Conservation (phyloP, 495 filamentous ascomycete genomes). For the Tetracladium marchalianum region DNA sequence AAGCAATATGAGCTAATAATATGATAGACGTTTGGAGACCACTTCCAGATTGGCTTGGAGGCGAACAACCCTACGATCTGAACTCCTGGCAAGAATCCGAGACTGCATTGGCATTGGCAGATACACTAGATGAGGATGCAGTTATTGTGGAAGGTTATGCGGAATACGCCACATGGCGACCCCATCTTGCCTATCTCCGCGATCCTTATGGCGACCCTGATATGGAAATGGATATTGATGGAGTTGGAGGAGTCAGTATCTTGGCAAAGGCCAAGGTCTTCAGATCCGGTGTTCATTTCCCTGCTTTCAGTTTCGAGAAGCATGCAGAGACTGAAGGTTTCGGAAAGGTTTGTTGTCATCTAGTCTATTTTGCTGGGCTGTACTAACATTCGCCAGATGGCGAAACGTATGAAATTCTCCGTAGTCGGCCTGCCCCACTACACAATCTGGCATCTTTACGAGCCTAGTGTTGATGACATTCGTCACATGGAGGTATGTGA, state of each 20-base stretch:
- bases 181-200: conserved; percentile 92
- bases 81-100: conserved; percentile 99
- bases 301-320: conserved; percentile 97
- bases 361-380: background rate
- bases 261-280: conserved; percentile 94
- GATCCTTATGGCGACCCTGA: conserved; percentile 97
- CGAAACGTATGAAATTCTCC: conserved; percentile 87
- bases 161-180: conserved; percentile 97
- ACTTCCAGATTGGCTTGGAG: conserved; percentile 96
- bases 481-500: conserved; percentile 77
- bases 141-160: conserved; percentile 99
- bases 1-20: conserved; percentile 4
- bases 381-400: conserved; percentile 57
- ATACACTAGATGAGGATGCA: conserved; percentile 94
- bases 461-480: conserved; percentile 94
- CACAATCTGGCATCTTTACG: conserved; percentile 99
- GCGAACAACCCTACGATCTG: conserved; percentile 96
- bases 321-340: conserved; percentile 98
- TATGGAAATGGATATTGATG: conserved; percentile 99
- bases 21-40: conserved; percentile 90
- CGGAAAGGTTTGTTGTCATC: conserved; percentile 55
- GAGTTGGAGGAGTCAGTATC: conserved; percentile 95
- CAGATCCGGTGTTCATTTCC: conserved; percentile 91
- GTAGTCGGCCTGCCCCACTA: conserved; percentile 98
- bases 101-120: conserved; percentile 85